Evolutionary conservation across 192 early-diverging fungal species (phyloP).

Genomic region (Podila clonocystis): DNA sequence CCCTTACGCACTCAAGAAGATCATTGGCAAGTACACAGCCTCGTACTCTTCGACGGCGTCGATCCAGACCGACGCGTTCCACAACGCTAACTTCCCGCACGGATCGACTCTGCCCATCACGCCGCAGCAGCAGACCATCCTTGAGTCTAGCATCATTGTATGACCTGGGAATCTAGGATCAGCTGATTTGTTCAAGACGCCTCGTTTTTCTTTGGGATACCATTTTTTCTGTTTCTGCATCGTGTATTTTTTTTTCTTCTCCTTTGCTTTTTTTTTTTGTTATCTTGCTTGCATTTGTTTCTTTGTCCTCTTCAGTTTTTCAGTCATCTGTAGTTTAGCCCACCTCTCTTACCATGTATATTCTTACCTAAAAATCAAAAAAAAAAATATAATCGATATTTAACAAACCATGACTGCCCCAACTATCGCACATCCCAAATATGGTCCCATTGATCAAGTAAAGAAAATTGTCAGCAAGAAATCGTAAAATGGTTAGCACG

Average conservation of each 20-base stretch:
- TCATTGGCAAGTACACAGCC: conserved; percentile 78
- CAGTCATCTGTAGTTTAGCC: neutral
- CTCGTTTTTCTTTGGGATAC: neutral
- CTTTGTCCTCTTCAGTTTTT: conserved; percentile 18
- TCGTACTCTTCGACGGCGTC: conserved; percentile 57
- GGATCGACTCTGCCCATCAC: conserved; percentile 40
- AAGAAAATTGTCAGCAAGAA: too few relatives aligned
- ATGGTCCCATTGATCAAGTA: too few relatives aligned
- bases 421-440: too few relatives aligned
- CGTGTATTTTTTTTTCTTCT: conserved; percentile 6
- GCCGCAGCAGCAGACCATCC: conserved; percentile 36
- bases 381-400: neutral
- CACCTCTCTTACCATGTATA: neutral
- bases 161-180: neutral
- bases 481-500: too few relatives aligned
- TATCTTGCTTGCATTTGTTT: conserved; percentile 24
- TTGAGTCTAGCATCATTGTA: conserved; percentile 33
- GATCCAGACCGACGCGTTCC: conserved; percentile 54
- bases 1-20: conserved; percentile 76
- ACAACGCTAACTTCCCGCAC: conserved; percentile 48
- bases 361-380: neutral
- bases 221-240: neutral
- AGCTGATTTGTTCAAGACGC: neutral
- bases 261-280: neutral
- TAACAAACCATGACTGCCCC: neutral